phyloP scores from a whole-genome alignment of 192 early-diverging fungal genomes.

The Spinellus fusiger region DNA sequence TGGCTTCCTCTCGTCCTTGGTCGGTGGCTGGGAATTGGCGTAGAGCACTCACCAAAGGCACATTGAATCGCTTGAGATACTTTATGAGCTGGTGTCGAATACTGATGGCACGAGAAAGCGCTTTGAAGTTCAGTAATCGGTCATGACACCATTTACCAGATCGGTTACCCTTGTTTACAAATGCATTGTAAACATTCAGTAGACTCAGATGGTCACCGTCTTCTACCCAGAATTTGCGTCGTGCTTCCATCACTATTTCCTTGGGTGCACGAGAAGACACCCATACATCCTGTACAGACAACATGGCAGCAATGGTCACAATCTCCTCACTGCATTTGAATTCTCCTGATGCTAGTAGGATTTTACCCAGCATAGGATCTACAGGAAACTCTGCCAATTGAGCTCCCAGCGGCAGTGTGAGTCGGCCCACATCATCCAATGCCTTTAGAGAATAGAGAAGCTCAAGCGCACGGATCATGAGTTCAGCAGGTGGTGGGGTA shows the following conservation, averaged over 20 bases:
- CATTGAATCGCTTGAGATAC: conserved; percentile 43
- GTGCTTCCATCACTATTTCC: conserved; percentile 45
- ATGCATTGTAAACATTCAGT: conserved; percentile 77
- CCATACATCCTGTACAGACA: conserved; percentile 64
- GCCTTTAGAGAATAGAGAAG: conserved; percentile 70
- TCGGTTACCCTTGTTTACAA: conserved; percentile 43
- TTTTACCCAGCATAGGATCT: conserved; percentile 62
- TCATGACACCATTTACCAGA: conserved; percentile 85
- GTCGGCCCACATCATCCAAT: conserved; percentile 60
- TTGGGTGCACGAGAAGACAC: conserved; percentile 28
- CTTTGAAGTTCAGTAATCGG: conserved; percentile 64
- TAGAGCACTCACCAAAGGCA: conserved; percentile 21
- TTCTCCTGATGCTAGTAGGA: conserved; percentile 53
- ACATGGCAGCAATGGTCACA: conserved; percentile 73
- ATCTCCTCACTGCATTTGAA: conserved; percentile 71
- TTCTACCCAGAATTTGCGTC: conserved; percentile 65
- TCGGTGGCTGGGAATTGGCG: conserved; percentile 34
- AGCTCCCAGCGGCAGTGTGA: conserved; percentile 67
- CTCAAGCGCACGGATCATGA: conserved; percentile 66
- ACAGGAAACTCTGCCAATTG: conserved; percentile 72
- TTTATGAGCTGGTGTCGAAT: conserved; percentile 87
- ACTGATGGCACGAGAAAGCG: conserved; percentile 74
- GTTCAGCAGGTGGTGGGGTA: conserved; percentile 64
- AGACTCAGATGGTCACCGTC: conserved; percentile 68
- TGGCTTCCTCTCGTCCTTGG: conserved; percentile 33